Evolutionary conservation across 441 rosid species (phyloP).

Genomic region (Brassica hybrid): DNA sequence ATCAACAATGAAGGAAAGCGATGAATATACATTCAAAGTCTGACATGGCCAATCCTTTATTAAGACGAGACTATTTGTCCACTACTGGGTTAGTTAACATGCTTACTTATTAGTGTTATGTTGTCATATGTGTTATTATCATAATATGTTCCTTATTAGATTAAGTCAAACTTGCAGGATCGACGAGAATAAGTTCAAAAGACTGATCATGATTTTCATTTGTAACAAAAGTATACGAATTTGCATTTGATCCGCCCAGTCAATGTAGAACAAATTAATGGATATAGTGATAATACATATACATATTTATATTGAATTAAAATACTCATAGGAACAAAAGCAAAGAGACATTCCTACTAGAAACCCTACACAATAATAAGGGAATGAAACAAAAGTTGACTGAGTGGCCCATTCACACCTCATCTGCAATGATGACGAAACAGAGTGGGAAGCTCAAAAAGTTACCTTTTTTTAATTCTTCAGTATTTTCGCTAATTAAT

Average conservation of each 20-base stretch:
- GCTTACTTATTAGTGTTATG: not conserved
- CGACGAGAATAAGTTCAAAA: not conserved
- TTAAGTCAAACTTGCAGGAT: not conserved
- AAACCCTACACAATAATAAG: slow-evolving; percentile 41
- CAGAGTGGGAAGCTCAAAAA: slow-evolving; percentile 42
- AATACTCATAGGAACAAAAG: slow-evolving; percentile 37
- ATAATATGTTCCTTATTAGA: not conserved
- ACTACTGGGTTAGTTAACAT: not conserved
- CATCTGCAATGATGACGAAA: slow-evolving; percentile 47
- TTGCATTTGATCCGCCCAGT: too few relatives aligned
- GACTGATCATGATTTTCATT: not conserved
- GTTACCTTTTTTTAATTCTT: slow-evolving; percentile 13
- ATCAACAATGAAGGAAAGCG: not conserved
- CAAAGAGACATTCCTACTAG: slow-evolving; percentile 43
- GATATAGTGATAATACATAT: too few relatives aligned
- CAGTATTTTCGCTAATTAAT: slow-evolving; percentile 20
- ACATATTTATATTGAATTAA: not conserved
- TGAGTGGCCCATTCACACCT: slow-evolving; percentile 44
- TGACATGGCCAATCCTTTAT: not conserved
- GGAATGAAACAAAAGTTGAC: slow-evolving; percentile 45
- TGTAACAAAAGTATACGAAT: too few relatives aligned
- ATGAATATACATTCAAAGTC: not conserved
- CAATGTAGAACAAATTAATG: too few relatives aligned
- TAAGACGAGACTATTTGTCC: not conserved
- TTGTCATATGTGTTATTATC: not conserved